A percentile compares a stretch with the other conserved stretches of the same genome.
Conservation (phyloP, 306 rosid genomes). For the Acacia melanoxylon region DNA sequence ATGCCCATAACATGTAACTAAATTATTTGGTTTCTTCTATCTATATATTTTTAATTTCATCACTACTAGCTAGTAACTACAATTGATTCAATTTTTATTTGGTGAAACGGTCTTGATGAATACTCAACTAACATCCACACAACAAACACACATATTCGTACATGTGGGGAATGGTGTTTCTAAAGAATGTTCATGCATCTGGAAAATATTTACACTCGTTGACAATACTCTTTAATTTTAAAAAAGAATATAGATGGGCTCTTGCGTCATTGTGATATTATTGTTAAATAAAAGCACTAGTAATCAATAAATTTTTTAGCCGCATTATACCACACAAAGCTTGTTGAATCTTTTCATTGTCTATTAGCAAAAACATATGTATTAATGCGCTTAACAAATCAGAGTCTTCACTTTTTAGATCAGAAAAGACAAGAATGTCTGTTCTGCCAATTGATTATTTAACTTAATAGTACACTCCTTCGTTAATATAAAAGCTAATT, state of each 20-base stretch:
- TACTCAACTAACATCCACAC: constrained; percentile 24
- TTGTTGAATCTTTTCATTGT: constrained; percentile 46
- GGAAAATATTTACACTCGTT: constrained; percentile 28
- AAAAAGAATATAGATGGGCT: constrained; percentile 21
- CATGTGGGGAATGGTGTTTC: neutral
- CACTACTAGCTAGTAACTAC: too few species aligned
- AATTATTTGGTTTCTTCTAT: neutral
- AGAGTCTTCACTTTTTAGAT: constrained; percentile 13
- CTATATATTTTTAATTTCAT: neutral
- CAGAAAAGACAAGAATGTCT: constrained; percentile 36
- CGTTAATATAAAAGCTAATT: too few species aligned
- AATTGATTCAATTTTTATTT: neutral
- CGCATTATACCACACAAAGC: constrained; percentile 35
- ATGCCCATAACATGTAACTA: neutral
- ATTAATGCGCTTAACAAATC: constrained; percentile 34
- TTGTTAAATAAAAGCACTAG: constrained; percentile 32
- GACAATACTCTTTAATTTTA: constrained; percentile 24
- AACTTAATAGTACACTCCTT: neutral
- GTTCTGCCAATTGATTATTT: constrained; percentile 15
- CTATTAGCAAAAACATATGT: constrained; percentile 34
- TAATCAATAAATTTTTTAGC: constrained; percentile 24
- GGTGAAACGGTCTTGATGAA: neutral
- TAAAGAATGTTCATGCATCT: constrained; percentile 44
- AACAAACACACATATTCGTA: neutral
- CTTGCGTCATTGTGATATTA: constrained; percentile 16